A percentile compares a stretch with the other conserved stretches of the same genome.
Conservation (phyloP, 495 filamentous ascomycete species). For the Penicillium cosmopolitanum region DNA sequence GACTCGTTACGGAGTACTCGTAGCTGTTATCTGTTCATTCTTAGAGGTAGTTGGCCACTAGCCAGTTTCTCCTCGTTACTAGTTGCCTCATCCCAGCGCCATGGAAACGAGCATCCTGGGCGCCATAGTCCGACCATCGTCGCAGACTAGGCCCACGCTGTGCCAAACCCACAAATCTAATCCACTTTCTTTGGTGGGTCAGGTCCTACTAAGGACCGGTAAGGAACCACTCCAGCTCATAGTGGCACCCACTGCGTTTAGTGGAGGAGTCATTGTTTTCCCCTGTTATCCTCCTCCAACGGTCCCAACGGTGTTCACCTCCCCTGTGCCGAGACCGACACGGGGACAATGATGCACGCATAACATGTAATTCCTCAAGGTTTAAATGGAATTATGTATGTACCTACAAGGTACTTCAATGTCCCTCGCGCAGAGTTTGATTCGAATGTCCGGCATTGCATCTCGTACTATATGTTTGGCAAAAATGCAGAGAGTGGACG, state of each 20-base stretch:
- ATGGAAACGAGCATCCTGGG: conserved; percentile 4
- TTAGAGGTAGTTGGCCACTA: not conserved
- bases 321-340: conserved; percentile 22
- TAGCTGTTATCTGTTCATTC: no score
- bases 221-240: not conserved
- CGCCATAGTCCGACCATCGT: conserved; percentile 2
- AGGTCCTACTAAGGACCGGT: not conserved
- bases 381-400: not conserved
- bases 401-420: not conserved
- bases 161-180: not conserved
- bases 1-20: not conserved
- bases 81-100: conserved; percentile 2
- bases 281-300: conserved; percentile 15
- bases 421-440: not conserved
- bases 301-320: conserved; percentile 23
- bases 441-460: not conserved
- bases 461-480: not conserved
- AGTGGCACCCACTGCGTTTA: conserved; percentile 1
- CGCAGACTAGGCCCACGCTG: conserved; percentile 4
- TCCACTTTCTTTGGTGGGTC: conserved; percentile 1
- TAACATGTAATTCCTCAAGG: conserved; percentile 20
- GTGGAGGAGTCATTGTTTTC: conserved; percentile 1
- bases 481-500: conserved; percentile 3
- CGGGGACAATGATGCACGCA: conserved; percentile 29
- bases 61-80: not conserved